phyloP scores from a whole-genome alignment of 768 basidiomycete genomes.

The Sarcomyxa edulis region DNA sequence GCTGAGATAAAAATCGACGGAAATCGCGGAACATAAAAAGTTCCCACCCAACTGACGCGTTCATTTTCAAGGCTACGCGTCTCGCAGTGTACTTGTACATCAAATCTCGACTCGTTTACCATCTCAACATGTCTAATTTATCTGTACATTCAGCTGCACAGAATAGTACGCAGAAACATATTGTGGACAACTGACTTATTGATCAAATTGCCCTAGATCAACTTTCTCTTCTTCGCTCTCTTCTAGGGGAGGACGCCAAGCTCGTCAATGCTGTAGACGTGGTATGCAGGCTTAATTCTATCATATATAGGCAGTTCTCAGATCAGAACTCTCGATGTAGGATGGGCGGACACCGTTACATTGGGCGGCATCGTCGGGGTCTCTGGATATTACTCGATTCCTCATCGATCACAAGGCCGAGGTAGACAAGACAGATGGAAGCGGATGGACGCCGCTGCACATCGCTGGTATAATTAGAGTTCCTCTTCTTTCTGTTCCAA shows the following conservation, averaged over 20 bases:
- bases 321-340: constrained; percentile 25
- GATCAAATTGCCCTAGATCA: constrained; percentile 45
- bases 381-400: constrained; percentile 59
- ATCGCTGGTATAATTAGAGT: constrained; percentile 53
- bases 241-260: constrained; percentile 57
- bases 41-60: too few species aligned
- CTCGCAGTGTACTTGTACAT: too few species aligned
- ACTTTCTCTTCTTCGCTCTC: constrained; percentile 58
- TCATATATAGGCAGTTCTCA: not conserved
- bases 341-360: constrained; percentile 81
- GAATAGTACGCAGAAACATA: constrained; percentile 42
- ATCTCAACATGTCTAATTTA: constrained; percentile 36
- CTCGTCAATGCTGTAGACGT: constrained; percentile 58
- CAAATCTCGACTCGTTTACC: too few species aligned
- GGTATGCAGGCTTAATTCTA: constrained; percentile 29
- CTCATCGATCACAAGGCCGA: constrained; percentile 69
- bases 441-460: constrained; percentile 77
- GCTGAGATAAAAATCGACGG: too few species aligned
- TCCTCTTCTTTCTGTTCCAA: not conserved
- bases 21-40: too few species aligned
- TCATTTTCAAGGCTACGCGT: too few species aligned
- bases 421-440: constrained; percentile 57
- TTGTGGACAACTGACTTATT: not conserved
- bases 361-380: constrained; percentile 77
- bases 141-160: constrained; percentile 65